Evolutionary conservation across 1,284 basidiomycete genomes (phyloP).

Genomic region (Malassezia obtusa): DNA sequence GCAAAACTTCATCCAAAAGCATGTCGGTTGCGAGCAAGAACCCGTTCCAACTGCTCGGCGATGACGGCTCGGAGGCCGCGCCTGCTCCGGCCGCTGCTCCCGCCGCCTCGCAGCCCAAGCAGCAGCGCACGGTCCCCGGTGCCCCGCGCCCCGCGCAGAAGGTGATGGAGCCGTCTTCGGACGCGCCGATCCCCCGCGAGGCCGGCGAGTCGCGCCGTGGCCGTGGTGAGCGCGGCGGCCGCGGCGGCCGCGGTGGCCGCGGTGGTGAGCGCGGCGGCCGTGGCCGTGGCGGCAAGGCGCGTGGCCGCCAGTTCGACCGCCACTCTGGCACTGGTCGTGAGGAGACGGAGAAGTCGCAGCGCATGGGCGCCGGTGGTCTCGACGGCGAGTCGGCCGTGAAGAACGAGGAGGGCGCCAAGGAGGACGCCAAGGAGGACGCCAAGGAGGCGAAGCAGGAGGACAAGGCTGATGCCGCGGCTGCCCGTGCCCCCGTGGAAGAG

Average conservation of each 20-base stretch:
- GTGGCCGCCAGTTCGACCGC: constrained; percentile 63
- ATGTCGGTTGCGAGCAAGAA: constrained; percentile 48
- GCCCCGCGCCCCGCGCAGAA: constrained; percentile 20
- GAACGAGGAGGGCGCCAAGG: constrained; percentile 53
- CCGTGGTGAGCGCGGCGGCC: constrained; percentile 51
- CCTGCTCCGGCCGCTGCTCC: constrained; percentile 33
- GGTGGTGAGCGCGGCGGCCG: constrained; percentile 51
- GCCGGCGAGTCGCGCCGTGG: constrained; percentile 22
- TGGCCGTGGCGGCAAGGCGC: constrained; percentile 54
- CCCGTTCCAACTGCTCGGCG: constrained; percentile 46
- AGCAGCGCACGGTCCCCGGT: constrained; percentile 36
- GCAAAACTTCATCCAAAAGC: constrained; percentile 1
- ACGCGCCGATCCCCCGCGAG: neutral
- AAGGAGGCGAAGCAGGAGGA: constrained; percentile 52
- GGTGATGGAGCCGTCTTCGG: constrained; percentile 17
- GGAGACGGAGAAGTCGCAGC: constrained; percentile 82
- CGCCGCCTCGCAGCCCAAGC: constrained; percentile 25
- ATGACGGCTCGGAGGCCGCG: constrained; percentile 33
- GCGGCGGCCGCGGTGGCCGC: constrained; percentile 58
- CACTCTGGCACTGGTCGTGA: constrained; percentile 67
- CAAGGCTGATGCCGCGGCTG: constrained; percentile 40
- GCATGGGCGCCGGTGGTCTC: constrained; percentile 82
- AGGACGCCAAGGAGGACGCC: constrained; percentile 21
- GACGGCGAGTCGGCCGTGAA: constrained; percentile 68
- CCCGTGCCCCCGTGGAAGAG: constrained; percentile 54